Percentiles rank a stretch among this genome's conserved stretches.
These are phyloP conservation scores for Mortierella hygrophila DNA, from an alignment of 192 early-diverging fungal genomes.

Conservation along the genomic window DNA sequence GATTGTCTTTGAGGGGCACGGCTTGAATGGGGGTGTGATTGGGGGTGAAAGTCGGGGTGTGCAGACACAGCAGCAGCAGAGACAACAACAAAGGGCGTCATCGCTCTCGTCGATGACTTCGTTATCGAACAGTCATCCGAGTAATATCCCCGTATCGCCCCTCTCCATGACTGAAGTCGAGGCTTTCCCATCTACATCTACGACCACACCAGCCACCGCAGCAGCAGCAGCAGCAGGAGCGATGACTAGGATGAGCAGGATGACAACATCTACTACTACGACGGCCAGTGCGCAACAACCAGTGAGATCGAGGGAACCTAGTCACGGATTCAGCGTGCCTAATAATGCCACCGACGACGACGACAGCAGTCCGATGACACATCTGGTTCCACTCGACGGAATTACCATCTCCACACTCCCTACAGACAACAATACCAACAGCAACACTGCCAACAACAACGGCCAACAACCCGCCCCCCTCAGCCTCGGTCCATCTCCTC, in stretches of 20 bases:
- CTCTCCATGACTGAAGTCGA: background rate
- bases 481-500: background rate
- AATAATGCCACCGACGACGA: background rate
- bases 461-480: background rate
- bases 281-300: background rate
- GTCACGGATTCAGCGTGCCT: background rate
- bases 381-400: background rate
- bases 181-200: background rate
- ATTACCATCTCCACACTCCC: background rate
- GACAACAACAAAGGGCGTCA: background rate
- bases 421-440: background rate
- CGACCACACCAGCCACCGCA: background rate
- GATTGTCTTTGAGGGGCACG: slow-evolving; percentile 5
- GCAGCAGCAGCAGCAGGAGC: background rate
- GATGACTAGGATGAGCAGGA: background rate
- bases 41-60: background rate
- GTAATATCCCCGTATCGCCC: background rate
- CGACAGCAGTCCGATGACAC: slow-evolving; percentile 14
- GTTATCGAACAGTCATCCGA: slow-evolving; percentile 9
- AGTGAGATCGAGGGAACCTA: background rate
- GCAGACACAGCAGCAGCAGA: background rate
- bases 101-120: slow-evolving; percentile 1
- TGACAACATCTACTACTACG: background rate
- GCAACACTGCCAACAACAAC: background rate
- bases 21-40: background rate